Evolutionary conservation across 179 eudicot genomes (phyloP).

Genomic region (Carnegiea gigantea): DNA sequence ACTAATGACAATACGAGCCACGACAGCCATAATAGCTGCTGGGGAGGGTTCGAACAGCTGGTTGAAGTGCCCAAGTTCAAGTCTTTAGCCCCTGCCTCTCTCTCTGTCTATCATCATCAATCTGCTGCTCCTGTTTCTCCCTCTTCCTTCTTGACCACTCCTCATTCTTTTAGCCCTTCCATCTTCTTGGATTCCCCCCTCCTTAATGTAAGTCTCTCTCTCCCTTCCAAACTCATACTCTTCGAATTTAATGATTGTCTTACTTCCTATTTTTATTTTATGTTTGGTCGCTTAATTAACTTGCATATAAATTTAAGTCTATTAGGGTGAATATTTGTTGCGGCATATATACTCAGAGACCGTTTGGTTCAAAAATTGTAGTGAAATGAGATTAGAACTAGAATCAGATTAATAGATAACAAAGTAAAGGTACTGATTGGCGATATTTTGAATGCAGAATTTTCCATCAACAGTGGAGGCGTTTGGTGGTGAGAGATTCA

Average conservation of each 20-base stretch:
- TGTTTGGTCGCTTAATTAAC: too few species aligned
- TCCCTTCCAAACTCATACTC: not conserved
- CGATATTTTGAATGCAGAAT: conserved; percentile 34
- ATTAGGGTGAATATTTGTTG: too few species aligned
- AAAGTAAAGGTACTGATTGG: not conserved
- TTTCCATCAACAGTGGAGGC: conserved; percentile 63
- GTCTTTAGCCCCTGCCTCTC: conserved; percentile 49
- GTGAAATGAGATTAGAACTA: too few species aligned
- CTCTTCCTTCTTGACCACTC: conserved; percentile 41
- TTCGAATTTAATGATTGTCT: too few species aligned
- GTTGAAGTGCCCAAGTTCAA: conserved; percentile 59
- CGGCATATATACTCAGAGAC: too few species aligned
- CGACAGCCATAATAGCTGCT: conserved; percentile 16
- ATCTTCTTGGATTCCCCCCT: conserved; percentile 72
- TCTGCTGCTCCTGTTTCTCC: conserved; percentile 40
- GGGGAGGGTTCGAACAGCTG: conserved; percentile 27
- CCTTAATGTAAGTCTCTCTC: conserved; percentile 49
- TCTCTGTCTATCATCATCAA: conserved; percentile 40
- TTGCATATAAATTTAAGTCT: too few species aligned
- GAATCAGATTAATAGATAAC: not conserved
- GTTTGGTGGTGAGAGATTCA: conserved; percentile 42
- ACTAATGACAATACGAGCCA: not conserved
- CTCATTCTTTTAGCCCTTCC: conserved; percentile 63
- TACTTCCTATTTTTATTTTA: too few species aligned
- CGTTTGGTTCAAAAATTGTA: too few species aligned